A percentile compares a stretch with the other conserved stretches of the same genome.
Evolutionary conservation across 495 filamentous ascomycete genomes (phyloP).

Genomic region (Aspergillus sclerotioniger): DNA sequence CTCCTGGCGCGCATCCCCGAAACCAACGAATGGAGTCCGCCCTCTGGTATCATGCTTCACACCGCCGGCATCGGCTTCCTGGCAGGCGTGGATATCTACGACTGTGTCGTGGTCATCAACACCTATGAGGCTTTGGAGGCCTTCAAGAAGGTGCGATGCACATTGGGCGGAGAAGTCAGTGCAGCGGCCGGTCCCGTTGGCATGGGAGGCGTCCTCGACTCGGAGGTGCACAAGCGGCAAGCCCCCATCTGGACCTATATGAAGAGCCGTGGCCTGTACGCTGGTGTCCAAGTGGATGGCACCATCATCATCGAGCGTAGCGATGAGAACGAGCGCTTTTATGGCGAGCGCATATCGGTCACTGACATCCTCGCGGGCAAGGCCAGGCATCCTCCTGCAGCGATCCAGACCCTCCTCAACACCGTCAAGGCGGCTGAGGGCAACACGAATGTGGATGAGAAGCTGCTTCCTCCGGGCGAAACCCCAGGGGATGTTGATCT

Average conservation of each 20-base stretch:
- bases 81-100: slow-evolving; percentile 88
- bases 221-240: slow-evolving; percentile 66
- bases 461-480: slow-evolving; percentile 53
- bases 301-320: slow-evolving; percentile 80
- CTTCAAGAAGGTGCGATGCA: slow-evolving; percentile 74
- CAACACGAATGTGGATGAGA: slow-evolving; percentile 66
- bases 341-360: slow-evolving; percentile 69
- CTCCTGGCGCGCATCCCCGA: slow-evolving; percentile 70
- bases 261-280: slow-evolving; percentile 81
- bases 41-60: slow-evolving; percentile 83
- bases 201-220: slow-evolving; percentile 68
- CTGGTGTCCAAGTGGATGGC: slow-evolving; percentile 78
- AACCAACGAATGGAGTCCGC: slow-evolving; percentile 84
- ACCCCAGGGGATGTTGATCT: slow-evolving; percentile 73
- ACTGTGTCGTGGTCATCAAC: slow-evolving; percentile 89
- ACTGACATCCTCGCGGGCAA: slow-evolving; percentile 81
- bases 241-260: slow-evolving; percentile 84
- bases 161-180: slow-evolving; percentile 74
- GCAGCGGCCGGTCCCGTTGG: slow-evolving; percentile 79
- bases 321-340: slow-evolving; percentile 89
- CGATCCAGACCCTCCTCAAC: slow-evolving; percentile 64
- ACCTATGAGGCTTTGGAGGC: slow-evolving; percentile 74
- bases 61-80: slow-evolving; percentile 85
- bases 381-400: slow-evolving; percentile 63
- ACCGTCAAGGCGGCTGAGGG: slow-evolving; percentile 86